Conservation (phyloP, 495 filamentous ascomycete species). For the Trichoderma reesei region DNA sequence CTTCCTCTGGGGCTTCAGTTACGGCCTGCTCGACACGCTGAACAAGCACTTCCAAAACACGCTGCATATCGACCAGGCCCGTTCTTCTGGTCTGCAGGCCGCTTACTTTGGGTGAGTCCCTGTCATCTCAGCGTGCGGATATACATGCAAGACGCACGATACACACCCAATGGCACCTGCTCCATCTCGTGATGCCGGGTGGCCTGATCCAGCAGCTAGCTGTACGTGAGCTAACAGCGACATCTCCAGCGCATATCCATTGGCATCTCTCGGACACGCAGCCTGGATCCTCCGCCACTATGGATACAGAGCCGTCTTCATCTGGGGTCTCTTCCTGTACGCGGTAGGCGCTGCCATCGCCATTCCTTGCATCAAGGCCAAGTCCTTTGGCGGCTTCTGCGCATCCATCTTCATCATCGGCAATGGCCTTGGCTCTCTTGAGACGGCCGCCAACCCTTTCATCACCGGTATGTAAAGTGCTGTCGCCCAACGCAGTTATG, state of each 20-base stretch:
- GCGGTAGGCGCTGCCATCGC: conserved; percentile 43
- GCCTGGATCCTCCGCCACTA: conserved; percentile 55
- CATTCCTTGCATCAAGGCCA: conserved; percentile 42
- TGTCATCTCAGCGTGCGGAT: background rate
- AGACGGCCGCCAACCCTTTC: conserved; percentile 56
- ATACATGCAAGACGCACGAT: background rate
- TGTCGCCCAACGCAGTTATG: background rate
- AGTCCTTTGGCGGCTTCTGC: conserved; percentile 63
- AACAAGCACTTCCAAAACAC: conserved; percentile 18
- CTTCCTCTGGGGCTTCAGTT: conserved; percentile 82
- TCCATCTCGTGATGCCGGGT: background rate
- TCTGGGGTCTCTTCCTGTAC: conserved; percentile 18
- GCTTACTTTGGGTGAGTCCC: conserved; percentile 26
- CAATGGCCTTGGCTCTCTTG: conserved; percentile 57
- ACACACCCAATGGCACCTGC: too few species aligned
- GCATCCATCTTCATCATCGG: conserved; percentile 62
- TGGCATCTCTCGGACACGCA: conserved; percentile 40
- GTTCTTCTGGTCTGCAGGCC: conserved; percentile 28
- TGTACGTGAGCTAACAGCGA: background rate
- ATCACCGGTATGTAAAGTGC: conserved; percentile 23
- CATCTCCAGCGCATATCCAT: conserved; percentile 41
- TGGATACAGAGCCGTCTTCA: conserved; percentile 55
- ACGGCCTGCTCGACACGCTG: conserved; percentile 57
- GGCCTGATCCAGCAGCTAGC: background rate
- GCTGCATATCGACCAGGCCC: conserved; percentile 32